Evolutionary conservation across 2,329 filamentous ascomycete genomes (phyloP).

Genomic region (Ophiostoma piceae): DNA sequence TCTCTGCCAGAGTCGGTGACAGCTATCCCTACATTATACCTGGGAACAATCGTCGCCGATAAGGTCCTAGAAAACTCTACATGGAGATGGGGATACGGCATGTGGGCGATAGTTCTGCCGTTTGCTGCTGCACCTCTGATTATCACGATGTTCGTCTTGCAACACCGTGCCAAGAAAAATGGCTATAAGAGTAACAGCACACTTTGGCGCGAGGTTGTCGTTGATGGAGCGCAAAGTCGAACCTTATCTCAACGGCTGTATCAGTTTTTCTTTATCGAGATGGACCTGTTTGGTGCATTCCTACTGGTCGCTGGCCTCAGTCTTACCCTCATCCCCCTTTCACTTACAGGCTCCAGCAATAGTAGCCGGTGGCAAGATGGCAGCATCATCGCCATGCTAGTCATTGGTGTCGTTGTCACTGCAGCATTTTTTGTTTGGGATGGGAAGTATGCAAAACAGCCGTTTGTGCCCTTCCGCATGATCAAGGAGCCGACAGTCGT

Average conservation of each 20-base stretch:
- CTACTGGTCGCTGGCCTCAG: neutral
- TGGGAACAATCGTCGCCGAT: neutral
- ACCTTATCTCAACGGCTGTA: neutral
- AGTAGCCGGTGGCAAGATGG: neutral
- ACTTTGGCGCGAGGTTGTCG: neutral
- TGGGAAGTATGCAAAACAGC: neutral
- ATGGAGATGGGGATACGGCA: neutral
- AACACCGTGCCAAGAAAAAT: neutral
- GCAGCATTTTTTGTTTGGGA: neutral
- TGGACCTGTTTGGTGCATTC: neutral
- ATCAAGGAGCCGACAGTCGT: neutral
- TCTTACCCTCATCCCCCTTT: neutral
- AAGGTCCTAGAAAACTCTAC: neutral
- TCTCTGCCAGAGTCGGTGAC: constrained; percentile 42
- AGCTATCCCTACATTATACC: neutral
- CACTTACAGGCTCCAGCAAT: neutral
- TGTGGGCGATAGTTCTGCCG: neutral
- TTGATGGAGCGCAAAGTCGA: neutral
- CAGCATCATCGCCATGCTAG: neutral
- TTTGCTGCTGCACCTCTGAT: neutral
- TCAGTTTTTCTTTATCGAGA: neutral
- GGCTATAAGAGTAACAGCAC: constrained; percentile 1
- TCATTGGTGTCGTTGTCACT: neutral
- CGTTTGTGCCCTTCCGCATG: neutral
- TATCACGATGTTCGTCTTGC: neutral